Conservation (phyloP, 768 basidiomycete genomes). For the Podaxis sp. region DNA sequence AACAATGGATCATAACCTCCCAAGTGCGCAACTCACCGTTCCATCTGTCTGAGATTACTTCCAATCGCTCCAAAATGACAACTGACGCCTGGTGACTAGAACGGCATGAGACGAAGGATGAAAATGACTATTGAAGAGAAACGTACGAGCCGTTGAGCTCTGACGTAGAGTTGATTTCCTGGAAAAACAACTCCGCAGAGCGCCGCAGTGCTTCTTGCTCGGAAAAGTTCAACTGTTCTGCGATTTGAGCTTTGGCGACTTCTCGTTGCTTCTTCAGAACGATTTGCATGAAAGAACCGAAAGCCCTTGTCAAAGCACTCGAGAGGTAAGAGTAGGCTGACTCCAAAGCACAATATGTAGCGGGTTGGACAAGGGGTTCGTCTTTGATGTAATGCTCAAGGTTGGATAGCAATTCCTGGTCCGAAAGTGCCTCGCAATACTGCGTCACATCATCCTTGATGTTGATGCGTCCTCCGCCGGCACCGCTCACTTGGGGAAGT, state of each 20-base stretch:
- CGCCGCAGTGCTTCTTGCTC: neutral
- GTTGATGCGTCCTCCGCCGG: neutral
- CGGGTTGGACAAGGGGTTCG: constrained; percentile 9
- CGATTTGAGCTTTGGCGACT: neutral
- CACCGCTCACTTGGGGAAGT: neutral
- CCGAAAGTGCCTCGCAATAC: neutral
- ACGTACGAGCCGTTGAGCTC: neutral
- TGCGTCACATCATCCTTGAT: neutral
- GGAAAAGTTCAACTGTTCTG: neutral
- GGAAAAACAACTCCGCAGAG: neutral
- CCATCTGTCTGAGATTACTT: neutral
- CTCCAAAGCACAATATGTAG: neutral
- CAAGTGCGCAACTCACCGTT: too few relatives aligned
- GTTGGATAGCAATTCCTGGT: neutral
- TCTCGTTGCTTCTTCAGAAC: neutral
- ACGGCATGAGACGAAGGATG: neutral
- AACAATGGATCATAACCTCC: too few relatives aligned
- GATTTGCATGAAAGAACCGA: neutral
- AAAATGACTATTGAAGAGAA: neutral
- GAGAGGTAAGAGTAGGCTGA: neutral
- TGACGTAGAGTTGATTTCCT: constrained; percentile 1
- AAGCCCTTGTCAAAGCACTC: neutral
- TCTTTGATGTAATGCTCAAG: neutral
- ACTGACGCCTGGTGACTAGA: neutral
- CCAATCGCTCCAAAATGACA: constrained; percentile 1